phyloP scores from a whole-genome alignment of 2,329 filamentous ascomycete genomes.

The Cryphonectria radicalis region DNA sequence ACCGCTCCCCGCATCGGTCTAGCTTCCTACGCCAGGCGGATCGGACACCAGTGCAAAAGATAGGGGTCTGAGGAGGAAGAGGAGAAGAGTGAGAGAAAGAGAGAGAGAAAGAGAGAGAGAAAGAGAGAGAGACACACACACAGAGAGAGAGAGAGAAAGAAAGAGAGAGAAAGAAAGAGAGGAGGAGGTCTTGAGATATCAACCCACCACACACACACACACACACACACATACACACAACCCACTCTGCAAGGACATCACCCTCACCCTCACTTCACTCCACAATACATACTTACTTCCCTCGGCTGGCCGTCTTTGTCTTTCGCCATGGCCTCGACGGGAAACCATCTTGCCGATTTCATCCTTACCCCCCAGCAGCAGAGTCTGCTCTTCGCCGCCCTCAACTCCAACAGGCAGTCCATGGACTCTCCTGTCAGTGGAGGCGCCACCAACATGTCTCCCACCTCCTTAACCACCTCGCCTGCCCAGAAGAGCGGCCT shows the following conservation, averaged over 20 bases:
- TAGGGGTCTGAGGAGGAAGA: neutral
- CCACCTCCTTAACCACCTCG: slow-evolving; percentile 55
- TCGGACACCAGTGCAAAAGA: neutral
- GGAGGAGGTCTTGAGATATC: neutral
- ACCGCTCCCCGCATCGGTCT: neutral
- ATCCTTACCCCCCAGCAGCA: slow-evolving; percentile 78
- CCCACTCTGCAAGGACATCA: neutral
- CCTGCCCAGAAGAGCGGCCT: slow-evolving; percentile 52
- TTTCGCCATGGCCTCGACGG: slow-evolving; percentile 55
- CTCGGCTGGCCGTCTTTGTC: neutral
- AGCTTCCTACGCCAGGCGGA: neutral
- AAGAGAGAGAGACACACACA: neutral
- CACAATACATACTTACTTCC: slow-evolving; percentile 4
- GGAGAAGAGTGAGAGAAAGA: neutral
- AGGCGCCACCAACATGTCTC: slow-evolving; percentile 48
- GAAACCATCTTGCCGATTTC: slow-evolving; percentile 57
- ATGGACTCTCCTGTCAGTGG: slow-evolving; percentile 43
- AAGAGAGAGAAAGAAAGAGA: neutral
- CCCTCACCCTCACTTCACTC: neutral
- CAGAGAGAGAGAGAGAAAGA: neutral
- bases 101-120: neutral
- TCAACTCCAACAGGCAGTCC: slow-evolving; percentile 68
- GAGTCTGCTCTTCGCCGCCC: slow-evolving; percentile 73
- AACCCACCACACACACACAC: neutral
- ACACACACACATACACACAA: neutral